Percentiles rank a stretch among this genome's conserved stretches.
phyloP scores from a whole-genome alignment of 306 rosid genomes.

The Leucaena leucocephala region DNA sequence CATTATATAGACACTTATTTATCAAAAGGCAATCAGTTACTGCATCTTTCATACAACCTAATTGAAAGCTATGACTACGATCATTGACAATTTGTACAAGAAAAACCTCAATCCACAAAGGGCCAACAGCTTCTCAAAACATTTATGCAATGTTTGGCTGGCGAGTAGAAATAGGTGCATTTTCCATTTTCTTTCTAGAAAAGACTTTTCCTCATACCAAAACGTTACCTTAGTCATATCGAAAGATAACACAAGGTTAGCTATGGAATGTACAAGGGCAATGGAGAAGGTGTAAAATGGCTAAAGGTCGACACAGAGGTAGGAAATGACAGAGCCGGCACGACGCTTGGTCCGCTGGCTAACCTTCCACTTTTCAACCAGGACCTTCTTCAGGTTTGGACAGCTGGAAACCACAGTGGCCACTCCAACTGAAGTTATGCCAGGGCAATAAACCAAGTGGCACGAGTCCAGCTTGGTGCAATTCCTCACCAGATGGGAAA shows the following conservation, averaged over 20 bases:
- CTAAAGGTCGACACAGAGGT: slow-evolving; percentile 83
- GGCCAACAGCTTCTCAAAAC: slow-evolving; percentile 11
- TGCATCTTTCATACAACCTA: slow-evolving; percentile 28
- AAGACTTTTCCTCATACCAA: neutral
- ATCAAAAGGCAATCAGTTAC: slow-evolving; percentile 29
- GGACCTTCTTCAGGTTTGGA: slow-evolving; percentile 76
- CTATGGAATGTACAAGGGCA: slow-evolving; percentile 24
- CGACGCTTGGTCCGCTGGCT: slow-evolving; percentile 85
- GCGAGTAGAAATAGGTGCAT: neutral
- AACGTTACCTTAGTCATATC: neutral
- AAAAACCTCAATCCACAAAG: slow-evolving; percentile 14
- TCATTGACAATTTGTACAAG: slow-evolving; percentile 23
- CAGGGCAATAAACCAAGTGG: slow-evolving; percentile 91
- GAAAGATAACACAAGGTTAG: slow-evolving; percentile 9
- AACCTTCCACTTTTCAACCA: slow-evolving; percentile 98
- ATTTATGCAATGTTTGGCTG: neutral
- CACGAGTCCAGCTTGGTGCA: slow-evolving; percentile 79
- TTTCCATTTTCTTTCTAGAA: neutral
- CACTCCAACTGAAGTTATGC: slow-evolving; percentile 78
- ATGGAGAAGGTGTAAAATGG: slow-evolving; percentile 33
- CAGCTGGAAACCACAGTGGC: slow-evolving; percentile 89
- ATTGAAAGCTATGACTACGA: slow-evolving; percentile 2
- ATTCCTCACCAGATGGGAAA: slow-evolving; percentile 70
- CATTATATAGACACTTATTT: slow-evolving; percentile 4
- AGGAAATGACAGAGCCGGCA: slow-evolving; percentile 78